Evolutionary conservation across 176 grass and related monocot species (phyloP).

Genomic region (Guadua angustifolia): DNA sequence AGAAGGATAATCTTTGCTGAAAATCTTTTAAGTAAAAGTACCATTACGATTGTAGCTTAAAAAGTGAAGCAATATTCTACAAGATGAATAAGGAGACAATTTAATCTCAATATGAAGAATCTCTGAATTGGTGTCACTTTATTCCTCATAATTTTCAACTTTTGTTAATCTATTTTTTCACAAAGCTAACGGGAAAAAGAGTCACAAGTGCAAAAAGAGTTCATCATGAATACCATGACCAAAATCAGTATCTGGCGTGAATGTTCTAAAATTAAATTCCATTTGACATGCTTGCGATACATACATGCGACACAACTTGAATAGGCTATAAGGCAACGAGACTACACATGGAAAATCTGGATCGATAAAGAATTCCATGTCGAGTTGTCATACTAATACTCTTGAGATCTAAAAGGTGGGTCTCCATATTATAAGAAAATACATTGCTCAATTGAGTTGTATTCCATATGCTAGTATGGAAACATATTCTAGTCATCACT

Average conservation of each 20-base stretch:
- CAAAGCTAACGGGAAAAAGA: not conserved
- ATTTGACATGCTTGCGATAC: not conserved
- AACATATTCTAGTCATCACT: not conserved
- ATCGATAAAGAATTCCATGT: not conserved
- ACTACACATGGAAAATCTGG: not conserved
- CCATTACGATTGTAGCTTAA: not conserved
- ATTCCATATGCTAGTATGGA: not conserved
- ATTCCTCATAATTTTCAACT: slow-evolving; percentile 12
- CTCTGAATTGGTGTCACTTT: not conserved
- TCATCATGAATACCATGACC: no score
- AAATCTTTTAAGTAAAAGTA: slow-evolving; percentile 12
- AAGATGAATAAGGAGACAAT: not conserved
- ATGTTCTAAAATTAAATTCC: not conserved
- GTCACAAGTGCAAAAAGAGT: not conserved
- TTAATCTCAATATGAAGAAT: not conserved
- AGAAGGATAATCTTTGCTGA: slow-evolving; percentile 1
- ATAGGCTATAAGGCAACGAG: not conserved
- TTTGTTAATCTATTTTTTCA: slow-evolving; percentile 16
- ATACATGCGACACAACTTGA: slow-evolving; percentile 8
- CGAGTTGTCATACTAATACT: slow-evolving; percentile 10
- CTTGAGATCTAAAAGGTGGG: slow-evolving; percentile 10
- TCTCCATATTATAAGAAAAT: slow-evolving; percentile 26
- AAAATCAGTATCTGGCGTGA: no score
- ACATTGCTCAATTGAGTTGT: no score
- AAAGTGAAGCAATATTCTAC: slow-evolving; percentile 17